phyloP scores from a whole-genome alignment of 495 filamentous ascomycete genomes.

The Cryomyces minteri region DNA sequence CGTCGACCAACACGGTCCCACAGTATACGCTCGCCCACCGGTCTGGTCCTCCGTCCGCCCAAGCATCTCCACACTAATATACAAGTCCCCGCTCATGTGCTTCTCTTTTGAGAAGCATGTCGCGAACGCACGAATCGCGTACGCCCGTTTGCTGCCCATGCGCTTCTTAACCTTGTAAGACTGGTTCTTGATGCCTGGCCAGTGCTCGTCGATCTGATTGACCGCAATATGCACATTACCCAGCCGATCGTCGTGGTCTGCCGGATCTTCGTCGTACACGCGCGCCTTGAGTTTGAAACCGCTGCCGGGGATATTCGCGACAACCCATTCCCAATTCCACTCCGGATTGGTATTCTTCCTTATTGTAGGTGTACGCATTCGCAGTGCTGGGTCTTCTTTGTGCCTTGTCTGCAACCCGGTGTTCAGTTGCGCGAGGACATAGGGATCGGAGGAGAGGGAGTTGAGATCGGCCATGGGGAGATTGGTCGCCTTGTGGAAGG shows the following conservation, averaged over 20 bases:
- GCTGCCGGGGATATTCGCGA: constrained; percentile 61
- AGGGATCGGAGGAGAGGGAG: constrained; percentile 69
- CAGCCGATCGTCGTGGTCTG: constrained; percentile 72
- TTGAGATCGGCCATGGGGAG: constrained; percentile 68
- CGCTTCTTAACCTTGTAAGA: constrained; percentile 62
- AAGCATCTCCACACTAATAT: constrained; percentile 52
- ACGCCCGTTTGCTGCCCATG: constrained; percentile 69
- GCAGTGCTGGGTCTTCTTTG: constrained; percentile 55
- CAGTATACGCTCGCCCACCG: constrained; percentile 58
- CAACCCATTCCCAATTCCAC: constrained; percentile 77
- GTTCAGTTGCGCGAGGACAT: constrained; percentile 48
- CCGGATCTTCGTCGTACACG: constrained; percentile 75
- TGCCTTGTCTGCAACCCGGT: constrained; percentile 48
- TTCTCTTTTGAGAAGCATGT: constrained; percentile 33
- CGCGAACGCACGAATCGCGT: constrained; percentile 46
- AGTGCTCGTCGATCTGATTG: constrained; percentile 35
- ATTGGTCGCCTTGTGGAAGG: constrained; percentile 61
- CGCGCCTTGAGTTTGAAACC: constrained; percentile 68
- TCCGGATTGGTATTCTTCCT: constrained; percentile 47
- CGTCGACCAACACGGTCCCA: constrained; percentile 48
- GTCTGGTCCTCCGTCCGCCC: constrained; percentile 52
- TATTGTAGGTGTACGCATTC: constrained; percentile 60
- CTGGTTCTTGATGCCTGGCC: constrained; percentile 46
- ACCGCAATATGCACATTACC: constrained; percentile 62
- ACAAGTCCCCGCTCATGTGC: constrained; percentile 39